Conservation (phyloP, 768 basidiomycete species). For the Tylopilus sp. region DNA sequence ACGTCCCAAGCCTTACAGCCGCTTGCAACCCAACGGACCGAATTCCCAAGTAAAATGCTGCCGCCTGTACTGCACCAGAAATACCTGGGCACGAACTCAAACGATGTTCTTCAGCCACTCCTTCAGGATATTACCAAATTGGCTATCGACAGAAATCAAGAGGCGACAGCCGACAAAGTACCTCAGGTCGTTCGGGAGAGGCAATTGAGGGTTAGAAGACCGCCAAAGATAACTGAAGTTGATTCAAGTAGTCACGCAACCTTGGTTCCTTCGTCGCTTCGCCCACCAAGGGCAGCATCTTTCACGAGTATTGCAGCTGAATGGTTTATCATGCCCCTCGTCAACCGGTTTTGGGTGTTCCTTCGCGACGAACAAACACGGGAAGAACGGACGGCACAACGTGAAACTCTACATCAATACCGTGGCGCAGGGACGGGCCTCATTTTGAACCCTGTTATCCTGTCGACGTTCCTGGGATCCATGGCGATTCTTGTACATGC, state of each 20-base stretch:
- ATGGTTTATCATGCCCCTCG: slow-evolving; percentile 82
- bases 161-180: slow-evolving; percentile 49
- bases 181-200: slow-evolving; percentile 72
- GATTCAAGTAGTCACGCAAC: slow-evolving; percentile 18
- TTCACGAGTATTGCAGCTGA: slow-evolving; percentile 80
- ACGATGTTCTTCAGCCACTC: slow-evolving; percentile 48
- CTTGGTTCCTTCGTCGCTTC: not conserved
- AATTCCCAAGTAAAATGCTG: slow-evolving; percentile 81
- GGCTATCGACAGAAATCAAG: slow-evolving; percentile 60
- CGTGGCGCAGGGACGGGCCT: slow-evolving; percentile 77
- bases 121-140: slow-evolving; percentile 59
- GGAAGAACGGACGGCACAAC: slow-evolving; percentile 63
- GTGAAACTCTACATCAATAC: slow-evolving; percentile 54
- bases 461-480: slow-evolving; percentile 74
- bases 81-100: slow-evolving; percentile 49
- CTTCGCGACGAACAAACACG: slow-evolving; percentile 79
- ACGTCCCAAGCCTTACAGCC: slow-evolving; percentile 28
- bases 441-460: slow-evolving; percentile 72
- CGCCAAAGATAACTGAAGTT: slow-evolving; percentile 46
- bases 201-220: slow-evolving; percentile 59
- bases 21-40: slow-evolving; percentile 33
- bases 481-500: slow-evolving; percentile 81
- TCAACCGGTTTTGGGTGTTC: slow-evolving; percentile 95
- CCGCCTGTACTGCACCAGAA: slow-evolving; percentile 68
- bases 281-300: slow-evolving; percentile 23